Base-by-base conservation (phyloP, 257 asterid species). In the Marsdenia floribunda region DNA sequence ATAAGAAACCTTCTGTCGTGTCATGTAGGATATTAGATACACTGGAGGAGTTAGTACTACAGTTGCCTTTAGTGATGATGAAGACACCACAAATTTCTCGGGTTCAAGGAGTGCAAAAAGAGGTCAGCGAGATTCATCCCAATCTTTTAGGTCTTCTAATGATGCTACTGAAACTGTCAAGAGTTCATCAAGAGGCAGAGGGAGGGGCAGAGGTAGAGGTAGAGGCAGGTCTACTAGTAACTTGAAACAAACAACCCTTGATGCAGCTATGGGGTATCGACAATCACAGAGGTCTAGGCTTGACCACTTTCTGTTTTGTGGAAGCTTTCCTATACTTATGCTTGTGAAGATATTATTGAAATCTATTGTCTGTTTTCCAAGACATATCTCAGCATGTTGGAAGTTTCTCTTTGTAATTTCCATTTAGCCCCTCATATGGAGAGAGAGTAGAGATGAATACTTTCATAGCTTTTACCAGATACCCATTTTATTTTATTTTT, bases 231-330 rank as follows among this genome's bases (percentile, higher is more conserved):
- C 81, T 54, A 79, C 97, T 55, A 80, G 55, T 79, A 82, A 85
- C 78, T 78, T 90, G 81, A 92, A 92, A 91, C 99, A 94, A 86
- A 90, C 97, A 75, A 92, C 97, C 22, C 89, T 94, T 77, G 99
- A 94, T 69, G 77, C 89, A n/a, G 76, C 92, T 83, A 19, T 89
- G 86, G 93, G 92, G 47, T 84, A 86, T 76, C 96, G 92, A 73
- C 96, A 78, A 24, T 90, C 99, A 70, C 97, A 86, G 78, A 92
- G 97, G 99, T 92, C 40, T 66, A 50, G 53, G 13, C 75, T 47
- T 54, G 70, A 49, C 73, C 19, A n/a, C 24, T 54, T 44, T 24
- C 55, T 58, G 10, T 24, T 26, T 22, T 70, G 54, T 5, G 26
- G 33, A 26, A 40, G n/a, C 77, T 44, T 68, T 63, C 49, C 15